Evolutionary conservation across 805 yeast genomes (phyloP).

Genomic region (Ogataea populi-albae): DNA sequence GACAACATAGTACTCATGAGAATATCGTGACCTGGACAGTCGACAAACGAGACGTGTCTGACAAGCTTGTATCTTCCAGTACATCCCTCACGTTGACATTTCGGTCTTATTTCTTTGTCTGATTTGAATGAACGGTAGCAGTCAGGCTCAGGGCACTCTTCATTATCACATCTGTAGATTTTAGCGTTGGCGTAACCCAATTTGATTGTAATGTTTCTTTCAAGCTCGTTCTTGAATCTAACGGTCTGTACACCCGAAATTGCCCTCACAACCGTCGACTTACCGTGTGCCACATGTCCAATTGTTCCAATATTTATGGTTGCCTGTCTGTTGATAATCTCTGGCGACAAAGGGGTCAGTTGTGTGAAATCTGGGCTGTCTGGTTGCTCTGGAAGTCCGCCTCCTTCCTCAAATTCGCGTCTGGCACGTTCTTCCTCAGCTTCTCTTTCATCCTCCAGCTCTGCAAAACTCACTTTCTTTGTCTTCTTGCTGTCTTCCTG

Average conservation of each 20-base stretch:
- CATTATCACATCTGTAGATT: conserved; percentile 88
- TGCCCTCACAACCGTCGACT: conserved; percentile 96
- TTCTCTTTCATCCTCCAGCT: conserved; percentile 56
- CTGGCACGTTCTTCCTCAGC: conserved; percentile 71
- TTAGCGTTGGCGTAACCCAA: conserved; percentile 99
- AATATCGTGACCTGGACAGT: conserved; percentile 99
- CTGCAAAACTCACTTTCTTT: conserved; percentile 83
- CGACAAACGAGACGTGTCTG: conserved; percentile 97
- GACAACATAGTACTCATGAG: conserved; percentile 99
- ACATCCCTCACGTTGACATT: conserved; percentile 85
- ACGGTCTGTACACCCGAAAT: conserved; percentile 99
- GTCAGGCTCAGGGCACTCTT: conserved; percentile 86
- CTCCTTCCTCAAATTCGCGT: conserved; percentile 94
- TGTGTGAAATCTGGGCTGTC: conserved; percentile 76
- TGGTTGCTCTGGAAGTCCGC: conserved; percentile 97
- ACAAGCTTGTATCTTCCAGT: conserved; percentile 83
- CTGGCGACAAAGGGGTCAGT: conserved; percentile 88
- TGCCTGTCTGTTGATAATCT: conserved; percentile 97
- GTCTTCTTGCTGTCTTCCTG: conserved; percentile 40
- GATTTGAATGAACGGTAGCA: conserved; percentile 93
- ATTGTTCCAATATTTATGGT: conserved; percentile 98
- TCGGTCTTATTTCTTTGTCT: conserved; percentile 92
- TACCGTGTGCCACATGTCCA: conserved; percentile 99
- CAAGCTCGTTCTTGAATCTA: conserved; percentile 97
- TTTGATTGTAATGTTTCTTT: conserved; percentile 97